A percentile compares a stretch with the other conserved stretches of the same genome.
Evolutionary conservation across 805 yeast genomes (phyloP).

Genomic region (Sugiyamaella americana): DNA sequence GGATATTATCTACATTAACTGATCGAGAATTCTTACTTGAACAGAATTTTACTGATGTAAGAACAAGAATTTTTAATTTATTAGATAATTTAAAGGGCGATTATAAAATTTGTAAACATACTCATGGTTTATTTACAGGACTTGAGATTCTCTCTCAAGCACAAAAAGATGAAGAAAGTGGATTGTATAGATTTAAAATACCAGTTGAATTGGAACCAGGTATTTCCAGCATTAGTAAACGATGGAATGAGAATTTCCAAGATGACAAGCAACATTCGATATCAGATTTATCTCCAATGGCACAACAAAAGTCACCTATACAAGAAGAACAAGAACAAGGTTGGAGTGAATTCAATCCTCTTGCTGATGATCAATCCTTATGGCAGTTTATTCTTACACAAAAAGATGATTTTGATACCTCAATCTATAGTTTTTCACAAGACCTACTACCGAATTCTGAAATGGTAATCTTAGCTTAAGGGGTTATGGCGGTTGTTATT

Average conservation of each 20-base stretch:
- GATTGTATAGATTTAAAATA: background rate
- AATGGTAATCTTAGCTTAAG: background rate
- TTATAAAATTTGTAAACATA: conserved; percentile 2
- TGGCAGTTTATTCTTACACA: background rate
- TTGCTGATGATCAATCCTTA: background rate
- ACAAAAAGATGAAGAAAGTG: background rate
- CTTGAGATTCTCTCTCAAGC: conserved; percentile 2
- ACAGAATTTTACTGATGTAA: background rate
- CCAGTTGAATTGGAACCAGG: conserved; percentile 7
- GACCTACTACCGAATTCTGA: background rate
- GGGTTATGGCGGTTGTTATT: too few relatives aligned
- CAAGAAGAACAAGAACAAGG: background rate
- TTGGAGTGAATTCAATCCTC: background rate
- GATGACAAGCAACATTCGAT: background rate
- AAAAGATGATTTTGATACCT: background rate
- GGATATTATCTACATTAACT: conserved; percentile 2
- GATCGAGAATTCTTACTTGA: too few relatives aligned
- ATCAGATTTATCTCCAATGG: background rate
- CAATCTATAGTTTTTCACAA: background rate
- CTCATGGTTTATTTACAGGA: conserved; percentile 3
- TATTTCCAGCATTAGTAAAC: background rate
- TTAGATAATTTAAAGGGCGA: background rate
- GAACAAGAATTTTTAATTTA: background rate
- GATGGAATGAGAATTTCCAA: conserved; percentile 1
- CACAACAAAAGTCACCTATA: too few relatives aligned